Percentiles rank a stretch among this genome's conserved stretches.
Evolutionary conservation across 2,329 filamentous ascomycete species (phyloP).

Genomic region (Sarocladium strictum): DNA sequence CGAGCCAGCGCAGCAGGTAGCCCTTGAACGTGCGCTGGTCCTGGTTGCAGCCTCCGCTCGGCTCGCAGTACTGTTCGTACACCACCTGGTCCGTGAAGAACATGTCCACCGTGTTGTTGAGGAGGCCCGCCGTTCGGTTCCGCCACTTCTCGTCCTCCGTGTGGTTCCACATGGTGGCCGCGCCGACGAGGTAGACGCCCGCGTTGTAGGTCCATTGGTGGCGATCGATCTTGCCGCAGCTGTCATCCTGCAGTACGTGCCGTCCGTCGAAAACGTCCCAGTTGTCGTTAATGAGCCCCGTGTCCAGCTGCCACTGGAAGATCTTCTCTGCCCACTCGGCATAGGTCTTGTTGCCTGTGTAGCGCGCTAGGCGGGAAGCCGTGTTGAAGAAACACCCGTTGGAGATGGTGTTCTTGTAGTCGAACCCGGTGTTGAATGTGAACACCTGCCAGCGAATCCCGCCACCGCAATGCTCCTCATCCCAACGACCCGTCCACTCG

Average conservation of each 20-base stretch:
- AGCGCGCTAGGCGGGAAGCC: conserved; percentile 65
- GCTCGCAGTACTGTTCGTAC: conserved; percentile 63
- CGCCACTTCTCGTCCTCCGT: conserved; percentile 49
- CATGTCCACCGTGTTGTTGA: conserved; percentile 40
- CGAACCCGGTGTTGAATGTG: conserved; percentile 65
- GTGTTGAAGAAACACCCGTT: conserved; percentile 67
- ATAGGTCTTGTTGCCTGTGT: conserved; percentile 76
- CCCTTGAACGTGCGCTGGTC: conserved; percentile 75
- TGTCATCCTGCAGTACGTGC: conserved; percentile 27
- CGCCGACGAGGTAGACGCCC: conserved; percentile 58
- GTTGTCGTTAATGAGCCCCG: conserved; percentile 50
- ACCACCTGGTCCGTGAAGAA: conserved; percentile 52
- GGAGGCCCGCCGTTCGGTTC: conserved; percentile 51
- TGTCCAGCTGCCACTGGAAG: conserved; percentile 57
- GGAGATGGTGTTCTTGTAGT: conserved; percentile 63
- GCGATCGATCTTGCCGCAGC: conserved; percentile 41
- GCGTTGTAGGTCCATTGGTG: conserved; percentile 66
- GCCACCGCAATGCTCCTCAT: conserved; percentile 57
- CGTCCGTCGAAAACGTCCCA: conserved; percentile 50
- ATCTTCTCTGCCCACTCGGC: conserved; percentile 66
- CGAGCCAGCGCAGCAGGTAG: conserved; percentile 64
- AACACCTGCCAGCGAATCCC: conserved; percentile 85
- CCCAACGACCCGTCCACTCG: conserved; percentile 67
- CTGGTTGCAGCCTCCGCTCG: conserved; percentile 50
- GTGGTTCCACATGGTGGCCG: conserved; percentile 57